Conservation (phyloP, 2,329 filamentous ascomycete genomes). For the Claviceps lovelessii region DNA sequence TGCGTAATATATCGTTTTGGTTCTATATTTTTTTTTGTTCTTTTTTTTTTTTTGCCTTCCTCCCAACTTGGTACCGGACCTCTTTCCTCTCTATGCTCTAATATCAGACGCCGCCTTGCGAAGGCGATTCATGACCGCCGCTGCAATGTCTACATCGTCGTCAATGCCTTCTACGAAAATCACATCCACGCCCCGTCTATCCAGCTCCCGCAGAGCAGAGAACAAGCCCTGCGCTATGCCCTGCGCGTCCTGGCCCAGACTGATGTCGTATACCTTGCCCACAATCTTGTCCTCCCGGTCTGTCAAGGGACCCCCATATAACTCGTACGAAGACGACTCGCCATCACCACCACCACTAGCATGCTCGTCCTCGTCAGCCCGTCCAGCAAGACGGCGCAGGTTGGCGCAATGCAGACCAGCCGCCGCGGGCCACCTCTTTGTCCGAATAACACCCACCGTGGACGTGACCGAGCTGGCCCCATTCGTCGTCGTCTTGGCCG, state of each 20-base stretch:
- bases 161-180: constrained; percentile 86
- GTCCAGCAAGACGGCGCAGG: constrained; percentile 11
- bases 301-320: constrained; percentile 27
- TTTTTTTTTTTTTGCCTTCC: neutral
- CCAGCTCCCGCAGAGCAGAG: constrained; percentile 71
- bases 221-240: constrained; percentile 80
- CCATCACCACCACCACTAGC: neutral
- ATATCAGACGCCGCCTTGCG: constrained; percentile 59
- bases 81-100: constrained; percentile 27
- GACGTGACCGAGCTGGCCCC: constrained; percentile 13
- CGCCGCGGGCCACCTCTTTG: constrained; percentile 34
- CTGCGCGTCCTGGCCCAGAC: constrained; percentile 54
- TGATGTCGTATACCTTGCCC: constrained; percentile 49
- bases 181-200: constrained; percentile 60
- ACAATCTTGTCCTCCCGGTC: constrained; percentile 17
- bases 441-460: constrained; percentile 40
- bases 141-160: constrained; percentile 67
- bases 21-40: neutral
- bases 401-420: constrained; percentile 24
- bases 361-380: constrained; percentile 3
- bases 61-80: neutral
- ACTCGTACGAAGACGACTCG: constrained; percentile 22
- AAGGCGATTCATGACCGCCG: constrained; percentile 73
- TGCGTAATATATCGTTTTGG: neutral
- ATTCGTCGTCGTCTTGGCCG: constrained; percentile 7